Base-by-base conservation (phyloP, 2,329 filamentous ascomycete genomes). In the Verticillium alfalfae region DNA sequence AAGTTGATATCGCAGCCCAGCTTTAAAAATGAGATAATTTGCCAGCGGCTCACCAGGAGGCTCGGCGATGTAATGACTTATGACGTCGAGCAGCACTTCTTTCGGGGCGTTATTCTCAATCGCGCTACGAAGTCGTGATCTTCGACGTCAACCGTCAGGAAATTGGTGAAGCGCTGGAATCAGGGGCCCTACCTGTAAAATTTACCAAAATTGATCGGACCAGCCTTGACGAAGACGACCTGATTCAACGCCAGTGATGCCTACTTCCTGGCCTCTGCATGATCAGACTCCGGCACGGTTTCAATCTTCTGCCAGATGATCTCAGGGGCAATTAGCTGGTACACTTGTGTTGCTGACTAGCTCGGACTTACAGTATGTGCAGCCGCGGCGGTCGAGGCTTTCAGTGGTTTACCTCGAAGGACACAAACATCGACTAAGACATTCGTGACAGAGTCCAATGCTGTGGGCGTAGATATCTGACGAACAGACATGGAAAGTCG, bases 241-340 rank as follows among this genome's bases (percentile, higher is more conserved):
- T 26, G 9, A 22, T 5, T 13, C 45, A 52, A 18, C 18, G 45
- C 45, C 45, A 52, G 18, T 18, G 12, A n/a, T 8, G 45, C 18
- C 45, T 18, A 52, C 10, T 52, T 52, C 2, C 8, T 31, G 18
- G 45, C 45, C 18, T 12, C n/a, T 22, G n/a, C n/a, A 22, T 22
- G 22, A 22, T 52, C 10, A 52, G 45, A 31, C 18, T 12, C 45
- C 9, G 6, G 84, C 16, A 85, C 75, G 1, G 80, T 77, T 59
- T 93, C 89, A n/a, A 91, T 79, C 34, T 82, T 84, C 73, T 92
- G 95, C 92, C 93, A 97, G 3, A 97, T 76, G 3, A 97, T 73
- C 90, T 94, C 6, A 45, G 39, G 9, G 18, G 10, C 18, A 31
- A 10, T 52, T 10, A 52, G 45, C 18, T 22, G 22, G 18, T 1